phyloP scores from a whole-genome alignment of 371 early-diverging fungal genomes.

The Rhizomucor pusillus region DNA sequence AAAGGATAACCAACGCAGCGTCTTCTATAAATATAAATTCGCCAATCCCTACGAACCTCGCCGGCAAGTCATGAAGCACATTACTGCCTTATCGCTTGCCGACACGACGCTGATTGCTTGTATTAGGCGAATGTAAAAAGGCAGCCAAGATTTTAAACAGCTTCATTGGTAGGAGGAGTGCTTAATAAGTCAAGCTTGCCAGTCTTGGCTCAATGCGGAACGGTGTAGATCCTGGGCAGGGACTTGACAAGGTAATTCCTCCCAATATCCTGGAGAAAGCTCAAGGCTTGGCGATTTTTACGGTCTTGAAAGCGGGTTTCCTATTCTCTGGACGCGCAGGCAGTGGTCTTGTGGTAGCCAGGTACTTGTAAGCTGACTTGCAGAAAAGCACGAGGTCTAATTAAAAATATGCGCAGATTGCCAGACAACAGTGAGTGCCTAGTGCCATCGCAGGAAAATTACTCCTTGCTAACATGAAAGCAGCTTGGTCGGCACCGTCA shows the following conservation, averaged over 20 bases:
- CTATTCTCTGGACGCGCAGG: slow-evolving; percentile 89
- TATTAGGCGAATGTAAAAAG: slow-evolving; percentile 68
- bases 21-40: slow-evolving; percentile 15
- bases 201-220: background rate
- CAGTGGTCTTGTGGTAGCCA: slow-evolving; percentile 88
- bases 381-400: too few species aligned
- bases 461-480: background rate
- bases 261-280: slow-evolving; percentile 68
- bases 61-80: slow-evolving; percentile 4
- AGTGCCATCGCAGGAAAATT: background rate
- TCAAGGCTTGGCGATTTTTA: slow-evolving; percentile 89
- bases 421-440: slow-evolving; percentile 6
- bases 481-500: slow-evolving; percentile 79
- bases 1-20: slow-evolving; percentile 12
- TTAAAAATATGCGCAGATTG: slow-evolving; percentile 2
- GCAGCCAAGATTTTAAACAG: slow-evolving; percentile 76
- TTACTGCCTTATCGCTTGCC: background rate
- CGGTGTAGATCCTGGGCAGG: slow-evolving; percentile 58
- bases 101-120: background rate
- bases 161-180: slow-evolving; percentile 59
- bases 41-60: slow-evolving; percentile 16
- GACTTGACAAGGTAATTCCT: slow-evolving; percentile 75
- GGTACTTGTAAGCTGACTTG: slow-evolving; percentile 21
- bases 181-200: background rate
- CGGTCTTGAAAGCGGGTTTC: slow-evolving; percentile 91